These are phyloP conservation scores for Linnemannia hyalina DNA, from an alignment of 192 early-diverging fungal species.

Conservation along the genomic window DNA sequence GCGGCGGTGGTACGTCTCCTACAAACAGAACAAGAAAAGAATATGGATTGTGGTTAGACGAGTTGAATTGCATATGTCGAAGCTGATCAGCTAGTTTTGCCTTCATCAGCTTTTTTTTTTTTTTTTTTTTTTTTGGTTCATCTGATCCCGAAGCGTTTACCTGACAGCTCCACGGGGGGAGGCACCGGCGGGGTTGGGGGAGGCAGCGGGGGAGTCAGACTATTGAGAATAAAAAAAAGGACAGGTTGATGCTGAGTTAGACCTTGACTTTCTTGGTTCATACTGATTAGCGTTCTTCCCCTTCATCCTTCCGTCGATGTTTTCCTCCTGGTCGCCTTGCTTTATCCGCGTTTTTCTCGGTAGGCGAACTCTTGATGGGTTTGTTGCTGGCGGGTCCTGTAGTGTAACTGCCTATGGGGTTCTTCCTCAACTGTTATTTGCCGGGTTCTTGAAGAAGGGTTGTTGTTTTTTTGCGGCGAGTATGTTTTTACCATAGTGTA, in stretches of 20 bases:
- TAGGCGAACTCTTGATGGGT: no score
- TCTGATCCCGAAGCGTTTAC: neutral
- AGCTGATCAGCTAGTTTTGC: neutral
- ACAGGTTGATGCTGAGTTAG: no score
- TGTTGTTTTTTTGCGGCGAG: neutral
- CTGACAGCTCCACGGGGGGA: conserved; percentile 49
- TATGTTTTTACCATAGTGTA: neutral
- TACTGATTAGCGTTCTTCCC: no score
- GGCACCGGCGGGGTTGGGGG: conserved; percentile 53
- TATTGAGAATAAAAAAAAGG: neutral
- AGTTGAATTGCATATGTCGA: neutral
- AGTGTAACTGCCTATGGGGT: no score
- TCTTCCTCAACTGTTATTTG: no score
- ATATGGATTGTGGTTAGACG: neutral
- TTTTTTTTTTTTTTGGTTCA: neutral
- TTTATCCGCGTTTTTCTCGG: no score
- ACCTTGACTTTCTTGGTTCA: no score
- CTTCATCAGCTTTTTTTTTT: neutral
- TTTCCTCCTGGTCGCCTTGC: no score
- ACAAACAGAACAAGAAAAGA: neutral
- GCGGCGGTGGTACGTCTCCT: conserved; percentile 65
- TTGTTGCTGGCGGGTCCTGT: no score
- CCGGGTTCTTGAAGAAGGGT: neutral
- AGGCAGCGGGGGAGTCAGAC: conserved; percentile 54
- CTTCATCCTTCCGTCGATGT: no score